Conservation (phyloP, 2,329 filamentous ascomycete species). For the Lojkania enalia region DNA sequence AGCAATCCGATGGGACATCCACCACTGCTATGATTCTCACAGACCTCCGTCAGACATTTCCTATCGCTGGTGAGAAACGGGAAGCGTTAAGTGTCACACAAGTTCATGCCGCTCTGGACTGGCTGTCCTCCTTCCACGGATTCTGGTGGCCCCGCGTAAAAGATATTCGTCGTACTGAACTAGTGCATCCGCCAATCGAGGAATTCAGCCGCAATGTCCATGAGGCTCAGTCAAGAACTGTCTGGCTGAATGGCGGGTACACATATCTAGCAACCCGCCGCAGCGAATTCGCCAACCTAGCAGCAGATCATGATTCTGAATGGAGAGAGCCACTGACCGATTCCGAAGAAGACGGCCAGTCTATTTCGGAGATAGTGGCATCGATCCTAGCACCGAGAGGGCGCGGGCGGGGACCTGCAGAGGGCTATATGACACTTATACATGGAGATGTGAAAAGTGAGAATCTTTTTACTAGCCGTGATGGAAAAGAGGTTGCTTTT, state of each 20-base stretch:
- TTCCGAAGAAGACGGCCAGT: slow-evolving; percentile 27
- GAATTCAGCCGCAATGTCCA: slow-evolving; percentile 40
- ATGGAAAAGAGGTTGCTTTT: slow-evolving; percentile 60
- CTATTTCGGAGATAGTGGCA: slow-evolving; percentile 59
- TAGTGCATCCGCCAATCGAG: slow-evolving; percentile 60
- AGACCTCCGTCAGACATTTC: slow-evolving; percentile 59
- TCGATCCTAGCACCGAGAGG: slow-evolving; percentile 51
- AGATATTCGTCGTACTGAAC: slow-evolving; percentile 33
- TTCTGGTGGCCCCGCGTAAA: slow-evolving; percentile 51
- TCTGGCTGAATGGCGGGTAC: slow-evolving; percentile 70
- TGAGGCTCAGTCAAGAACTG: slow-evolving; percentile 12
- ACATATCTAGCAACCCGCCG: slow-evolving; percentile 68
- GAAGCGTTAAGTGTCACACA: slow-evolving; percentile 53
- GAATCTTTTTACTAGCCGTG: slow-evolving; percentile 62
- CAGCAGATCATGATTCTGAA: slow-evolving; percentile 53
- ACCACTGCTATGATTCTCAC: slow-evolving; percentile 61
- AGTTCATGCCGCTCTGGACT: slow-evolving; percentile 60
- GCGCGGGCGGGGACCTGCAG: slow-evolving; percentile 40
- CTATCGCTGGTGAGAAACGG: slow-evolving; percentile 60
- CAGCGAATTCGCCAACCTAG: slow-evolving; percentile 58
- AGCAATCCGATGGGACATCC: slow-evolving; percentile 37
- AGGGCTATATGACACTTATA: slow-evolving; percentile 57
- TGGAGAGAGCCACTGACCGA: slow-evolving; percentile 59
- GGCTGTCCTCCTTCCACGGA: slow-evolving; percentile 65
- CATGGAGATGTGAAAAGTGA: slow-evolving; percentile 73